Evolutionary conservation across 2,329 filamentous ascomycete genomes (phyloP).

Genomic region (Fusarium dlaminii): DNA sequence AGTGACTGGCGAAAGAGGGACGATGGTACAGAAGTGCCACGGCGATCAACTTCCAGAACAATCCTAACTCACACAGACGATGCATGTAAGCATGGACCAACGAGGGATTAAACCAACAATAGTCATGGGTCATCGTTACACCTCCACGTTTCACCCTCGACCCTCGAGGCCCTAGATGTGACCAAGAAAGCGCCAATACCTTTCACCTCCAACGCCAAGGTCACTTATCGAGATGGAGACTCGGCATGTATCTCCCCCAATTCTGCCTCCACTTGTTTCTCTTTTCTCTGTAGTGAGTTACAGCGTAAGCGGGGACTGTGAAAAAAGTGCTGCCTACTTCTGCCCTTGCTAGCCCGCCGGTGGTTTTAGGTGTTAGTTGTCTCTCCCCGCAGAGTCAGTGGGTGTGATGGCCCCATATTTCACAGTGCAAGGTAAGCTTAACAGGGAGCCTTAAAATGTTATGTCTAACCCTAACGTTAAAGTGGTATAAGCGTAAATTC

Average conservation of each 20-base stretch:
- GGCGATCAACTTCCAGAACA: constrained; percentile 17
- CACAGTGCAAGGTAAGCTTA: constrained; percentile 28
- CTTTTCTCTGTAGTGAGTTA: neutral
- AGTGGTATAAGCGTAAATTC: constrained; percentile 24
- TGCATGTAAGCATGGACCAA: constrained; percentile 22
- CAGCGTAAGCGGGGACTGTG: neutral
- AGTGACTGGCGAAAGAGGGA: neutral
- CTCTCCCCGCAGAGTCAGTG: neutral
- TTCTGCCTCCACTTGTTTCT: neutral
- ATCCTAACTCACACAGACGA: neutral
- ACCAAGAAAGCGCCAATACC: neutral
- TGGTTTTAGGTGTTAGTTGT: neutral
- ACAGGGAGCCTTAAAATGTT: constrained; percentile 13
- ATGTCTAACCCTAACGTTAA: constrained; percentile 18
- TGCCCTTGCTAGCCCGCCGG: neutral
- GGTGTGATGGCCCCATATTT: constrained; percentile 14
- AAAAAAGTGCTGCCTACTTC: neutral
- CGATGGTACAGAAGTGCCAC: constrained; percentile 21
- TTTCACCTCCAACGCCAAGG: constrained; percentile 13
- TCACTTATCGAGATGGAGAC: neutral
- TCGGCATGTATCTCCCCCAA: constrained; percentile 1
- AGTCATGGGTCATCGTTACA: neutral
- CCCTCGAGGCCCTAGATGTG: neutral
- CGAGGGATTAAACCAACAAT: constrained; percentile 19
- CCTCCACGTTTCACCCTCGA: neutral